Evolutionary conservation across 2,329 filamentous ascomycete genomes (phyloP), one percentile per base, ranked within the genome.

Genomic region (Colletotrichum musicola): DNA sequence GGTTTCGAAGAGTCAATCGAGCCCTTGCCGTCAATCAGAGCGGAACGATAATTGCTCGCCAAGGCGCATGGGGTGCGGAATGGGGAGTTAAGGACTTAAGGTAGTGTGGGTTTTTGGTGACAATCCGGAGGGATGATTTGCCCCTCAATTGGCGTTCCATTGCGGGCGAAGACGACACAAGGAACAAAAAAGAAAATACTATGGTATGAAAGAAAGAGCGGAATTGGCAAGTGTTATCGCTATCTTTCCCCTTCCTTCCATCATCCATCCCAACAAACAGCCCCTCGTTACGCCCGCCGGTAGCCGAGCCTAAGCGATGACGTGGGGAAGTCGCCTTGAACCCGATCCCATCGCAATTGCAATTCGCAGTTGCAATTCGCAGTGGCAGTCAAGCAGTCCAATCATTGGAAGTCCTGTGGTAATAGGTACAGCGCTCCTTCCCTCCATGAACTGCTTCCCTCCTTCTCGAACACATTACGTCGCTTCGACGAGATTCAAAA

Each of bases 251-350:
- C 25, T 40, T 57, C 25, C 25, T 42, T 49, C 27, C 40, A 47
- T 10, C 35, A 20, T 16, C 40, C 20, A 4, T 16, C 20, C 58
- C 12, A 42, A 61, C 35, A 22, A 22, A 2, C 30, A 35, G 47
- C 59, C 47, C 65, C 57, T 60, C 57, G 35, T 54, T 54, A 18
- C 66, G 51, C 62, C 66, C 66, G 66, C 25, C 27, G 66, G 7
- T 69, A 69, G 56, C 66, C 66, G 66, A 61, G 35, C 25, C 30
- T 66, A 69, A 55, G 62, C 66, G 66, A 69, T 68, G 62, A 66
- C 66, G 62, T 69, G 62, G 61, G 61, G 49, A 53, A 25, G 20
- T 20, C 9, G 14, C 6, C n/a, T 50, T 50, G 22, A 35, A 35
- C 54, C 18, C 14, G 7, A 3, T 56, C 51, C 51, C 51, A 63